Conservation (phyloP, 768 basidiomycete species). For the Boletus tomentosulus region DNA sequence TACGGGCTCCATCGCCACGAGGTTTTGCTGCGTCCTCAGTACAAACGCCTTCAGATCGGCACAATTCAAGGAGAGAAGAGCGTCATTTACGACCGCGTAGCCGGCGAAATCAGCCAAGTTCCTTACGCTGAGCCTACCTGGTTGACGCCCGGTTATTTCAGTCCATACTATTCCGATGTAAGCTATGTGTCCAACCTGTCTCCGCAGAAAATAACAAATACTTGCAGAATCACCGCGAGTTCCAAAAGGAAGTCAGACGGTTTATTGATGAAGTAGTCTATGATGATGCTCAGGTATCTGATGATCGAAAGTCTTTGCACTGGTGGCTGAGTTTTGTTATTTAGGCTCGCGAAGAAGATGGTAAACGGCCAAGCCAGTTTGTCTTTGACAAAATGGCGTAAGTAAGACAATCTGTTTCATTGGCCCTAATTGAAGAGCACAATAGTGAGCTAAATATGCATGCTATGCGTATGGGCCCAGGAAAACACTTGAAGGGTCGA, state of each 20-base stretch:
- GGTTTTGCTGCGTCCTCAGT: slow-evolving; percentile 72
- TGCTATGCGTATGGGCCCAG: slow-evolving; percentile 91
- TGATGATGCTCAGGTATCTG: slow-evolving; percentile 33
- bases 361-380: slow-evolving; percentile 76
- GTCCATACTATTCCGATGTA: slow-evolving; percentile 67
- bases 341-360: slow-evolving; percentile 75
- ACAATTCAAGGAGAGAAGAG: slow-evolving; percentile 58
- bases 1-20: slow-evolving; percentile 87
- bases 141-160: slow-evolving; percentile 64
- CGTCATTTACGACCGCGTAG: slow-evolving; percentile 43
- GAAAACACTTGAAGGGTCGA: slow-evolving; percentile 77
- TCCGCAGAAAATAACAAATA: slow-evolving; percentile 5
- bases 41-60: slow-evolving; percentile 72
- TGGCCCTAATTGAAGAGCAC: background rate
- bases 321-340: slow-evolving; percentile 9
- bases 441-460: slow-evolving; percentile 65
- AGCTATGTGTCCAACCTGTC: slow-evolving; percentile 11
- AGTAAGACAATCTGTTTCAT: slow-evolving; percentile 8
- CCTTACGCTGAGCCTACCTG: slow-evolving; percentile 91
- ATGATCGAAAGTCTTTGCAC: slow-evolving; percentile 4
- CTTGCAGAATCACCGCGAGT: slow-evolving; percentile 42
- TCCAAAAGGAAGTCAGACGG: slow-evolving; percentile 47
- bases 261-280: slow-evolving; percentile 68
- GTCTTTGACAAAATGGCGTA: slow-evolving; percentile 84
- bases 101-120: slow-evolving; percentile 64